Base-by-base conservation (phyloP, 1,284 basidiomycete genomes). In the Cutaneotrichosporon spelunceum region DNA sequence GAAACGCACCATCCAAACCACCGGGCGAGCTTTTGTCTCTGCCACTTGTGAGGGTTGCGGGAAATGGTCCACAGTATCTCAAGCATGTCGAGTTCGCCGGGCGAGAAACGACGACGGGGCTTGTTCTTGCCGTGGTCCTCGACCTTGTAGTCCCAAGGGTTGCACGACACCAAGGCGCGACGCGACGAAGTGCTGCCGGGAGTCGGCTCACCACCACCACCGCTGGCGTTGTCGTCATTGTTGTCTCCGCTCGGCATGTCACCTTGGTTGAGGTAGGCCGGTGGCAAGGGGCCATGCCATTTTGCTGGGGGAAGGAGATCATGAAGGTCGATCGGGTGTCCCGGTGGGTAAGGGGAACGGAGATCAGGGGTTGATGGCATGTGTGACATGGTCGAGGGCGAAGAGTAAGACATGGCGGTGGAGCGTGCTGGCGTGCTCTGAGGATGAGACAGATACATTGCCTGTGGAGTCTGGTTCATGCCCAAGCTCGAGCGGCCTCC, bases 11-110 rank as follows among this genome's bases (percentile, higher is more conserved):
- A 59, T 53, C 68, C 61, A 66, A 71, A 59, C 70, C 70, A 64
- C 42, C 70, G 52, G 50, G 65, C 56, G 50, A 65, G 59, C 66
- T 68, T 64, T 58, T 66, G 65, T 27, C 65, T 58, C 63, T 66
- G 65, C 65, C 65, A 66, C 52, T 66, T 66, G 60, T 66, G 65
- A 8, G 65, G 65, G 59, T 66, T 66, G 61, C 64, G 65, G 42
- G 65, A 62, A 23, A 66, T 66, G 49, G 60, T 58, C 65, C 65
- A 66, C 23, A 66, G 61, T 14, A 66, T 66, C 55, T 66, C 65
- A 24, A 66, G 62, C 63, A 64, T 64, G 60, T 66, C 65, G 53
- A 66, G 65, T 53, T 66, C 65, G 33, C 62, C 62, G 6, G 65
- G 65, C 26, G 65, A 64, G 53, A 66, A 66, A 44, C 64, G 62